phyloP scores from a whole-genome alignment of 371 early-diverging fungal genomes.

The Mucor lusitanicus region DNA sequence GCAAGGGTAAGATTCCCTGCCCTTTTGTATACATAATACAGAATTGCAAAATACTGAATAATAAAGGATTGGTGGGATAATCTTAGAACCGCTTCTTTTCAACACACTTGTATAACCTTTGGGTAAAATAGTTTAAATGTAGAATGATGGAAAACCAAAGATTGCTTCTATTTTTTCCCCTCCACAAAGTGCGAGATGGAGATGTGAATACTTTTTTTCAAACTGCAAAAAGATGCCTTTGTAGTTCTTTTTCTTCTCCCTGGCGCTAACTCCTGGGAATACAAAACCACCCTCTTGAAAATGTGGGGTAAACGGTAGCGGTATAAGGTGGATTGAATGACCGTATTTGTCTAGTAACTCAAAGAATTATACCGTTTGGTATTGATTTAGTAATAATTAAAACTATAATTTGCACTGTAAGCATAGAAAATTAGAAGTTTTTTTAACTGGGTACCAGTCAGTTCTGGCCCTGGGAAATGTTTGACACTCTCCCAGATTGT shows the following conservation, averaged over 20 bases:
- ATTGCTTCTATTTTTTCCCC: background rate
- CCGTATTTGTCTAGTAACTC: background rate
- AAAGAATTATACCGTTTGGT: background rate
- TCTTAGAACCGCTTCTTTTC: background rate
- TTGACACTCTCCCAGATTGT: conserved; percentile 19
- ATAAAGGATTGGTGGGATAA: background rate
- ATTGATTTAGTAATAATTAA: background rate
- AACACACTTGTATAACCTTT: background rate
- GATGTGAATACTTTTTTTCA: background rate
- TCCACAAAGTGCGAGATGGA: background rate
- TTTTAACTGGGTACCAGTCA: conserved; percentile 8
- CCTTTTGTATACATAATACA: background rate
- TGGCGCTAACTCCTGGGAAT: background rate
- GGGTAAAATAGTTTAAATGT: background rate
- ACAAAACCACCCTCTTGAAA: background rate
- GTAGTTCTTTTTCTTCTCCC: background rate
- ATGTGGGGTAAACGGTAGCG: conserved; percentile 4
- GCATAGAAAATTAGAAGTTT: background rate
- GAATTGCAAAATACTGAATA: background rate
- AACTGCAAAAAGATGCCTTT: background rate
- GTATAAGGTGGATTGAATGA: background rate
- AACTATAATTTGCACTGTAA: background rate
- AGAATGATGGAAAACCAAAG: background rate
- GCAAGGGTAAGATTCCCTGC: background rate
- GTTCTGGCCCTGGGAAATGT: conserved; percentile 21